A percentile compares a stretch with the other conserved stretches of the same genome.
These are phyloP conservation scores for Podospora pseudopauciseta DNA, from an alignment of 495 filamentous ascomycete species.

Conservation along the genomic window DNA sequence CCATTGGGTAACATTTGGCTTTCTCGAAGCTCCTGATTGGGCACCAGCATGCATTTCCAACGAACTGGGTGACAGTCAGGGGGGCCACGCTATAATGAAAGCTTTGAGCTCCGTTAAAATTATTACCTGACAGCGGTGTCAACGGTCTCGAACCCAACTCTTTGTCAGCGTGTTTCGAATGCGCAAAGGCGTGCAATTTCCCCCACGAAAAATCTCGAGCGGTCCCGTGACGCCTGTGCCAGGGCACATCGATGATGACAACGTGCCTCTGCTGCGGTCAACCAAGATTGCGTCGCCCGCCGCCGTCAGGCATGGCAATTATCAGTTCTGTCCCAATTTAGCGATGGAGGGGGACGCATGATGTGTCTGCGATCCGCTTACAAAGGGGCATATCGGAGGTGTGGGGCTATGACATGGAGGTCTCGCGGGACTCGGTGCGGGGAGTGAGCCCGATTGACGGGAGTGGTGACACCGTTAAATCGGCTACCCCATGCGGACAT, in stretches of 20 bases:
- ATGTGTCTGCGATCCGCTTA: neutral
- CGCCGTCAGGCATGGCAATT: neutral
- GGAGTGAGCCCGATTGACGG: neutral
- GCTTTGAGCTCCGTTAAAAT: neutral
- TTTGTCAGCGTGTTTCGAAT: constrained; percentile 11
- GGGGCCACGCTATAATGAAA: constrained; percentile 10
- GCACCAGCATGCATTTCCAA: constrained; percentile 6
- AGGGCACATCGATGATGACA: neutral
- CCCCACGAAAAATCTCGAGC: constrained; percentile 1
- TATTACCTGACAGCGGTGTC: neutral
- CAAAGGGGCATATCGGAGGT: neutral
- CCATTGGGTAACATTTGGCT: constrained; percentile 15
- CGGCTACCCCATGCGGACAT: neutral
- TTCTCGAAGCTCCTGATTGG: constrained; percentile 26
- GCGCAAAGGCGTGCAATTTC: constrained; percentile 11
- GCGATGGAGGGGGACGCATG: neutral
- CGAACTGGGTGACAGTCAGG: constrained; percentile 18
- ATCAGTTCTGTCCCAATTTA: neutral
- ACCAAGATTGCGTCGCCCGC: neutral
- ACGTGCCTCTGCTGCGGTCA: neutral
- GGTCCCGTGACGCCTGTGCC: constrained; percentile 15
- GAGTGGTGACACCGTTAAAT: neutral
- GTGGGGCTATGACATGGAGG: neutral
- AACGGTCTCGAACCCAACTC: neutral
- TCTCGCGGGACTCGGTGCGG: neutral